Percentiles rank a stretch among this genome's conserved stretches.
Conservation (phyloP, 148 eudicot genomes). For the Camellia granthamiana region DNA sequence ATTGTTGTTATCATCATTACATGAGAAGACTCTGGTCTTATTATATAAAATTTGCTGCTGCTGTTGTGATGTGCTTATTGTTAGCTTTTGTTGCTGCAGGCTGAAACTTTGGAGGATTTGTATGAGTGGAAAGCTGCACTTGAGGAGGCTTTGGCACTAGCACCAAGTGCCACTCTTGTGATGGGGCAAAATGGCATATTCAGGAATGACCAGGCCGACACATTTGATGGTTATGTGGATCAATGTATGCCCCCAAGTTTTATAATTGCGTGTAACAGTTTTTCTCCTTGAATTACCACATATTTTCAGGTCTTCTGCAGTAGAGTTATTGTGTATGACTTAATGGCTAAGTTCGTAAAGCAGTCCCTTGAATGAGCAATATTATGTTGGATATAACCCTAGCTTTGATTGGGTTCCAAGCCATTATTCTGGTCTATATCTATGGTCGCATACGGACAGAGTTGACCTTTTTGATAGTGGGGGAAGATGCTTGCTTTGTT, state of each 20-base stretch:
- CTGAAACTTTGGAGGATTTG: conserved; percentile 81
- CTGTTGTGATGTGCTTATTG: conserved; percentile 12
- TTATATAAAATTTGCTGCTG: no score
- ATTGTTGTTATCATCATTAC: background rate
- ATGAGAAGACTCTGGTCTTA: background rate
- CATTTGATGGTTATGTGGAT: conserved; percentile 37
- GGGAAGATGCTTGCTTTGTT: background rate
- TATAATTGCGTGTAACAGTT: background rate
- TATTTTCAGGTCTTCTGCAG: background rate
- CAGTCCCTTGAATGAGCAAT: background rate
- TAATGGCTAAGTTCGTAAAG: background rate
- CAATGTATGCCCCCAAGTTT: background rate
- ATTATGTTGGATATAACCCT: background rate
- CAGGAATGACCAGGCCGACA: conserved; percentile 48
- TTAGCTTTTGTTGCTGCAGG: conserved; percentile 39
- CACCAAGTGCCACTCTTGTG: conserved; percentile 60
- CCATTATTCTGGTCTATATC: background rate
- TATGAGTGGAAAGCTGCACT: conserved; percentile 85
- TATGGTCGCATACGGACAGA: no score
- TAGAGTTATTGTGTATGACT: background rate
- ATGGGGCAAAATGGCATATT: conserved; percentile 59
- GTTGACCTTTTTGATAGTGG: no score
- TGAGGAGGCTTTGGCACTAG: conserved; percentile 81
- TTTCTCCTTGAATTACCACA: background rate
- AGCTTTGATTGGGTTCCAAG: background rate